phyloP scores from a whole-genome alignment of 441 rosid genomes.

The Theobroma grandiflorum region DNA sequence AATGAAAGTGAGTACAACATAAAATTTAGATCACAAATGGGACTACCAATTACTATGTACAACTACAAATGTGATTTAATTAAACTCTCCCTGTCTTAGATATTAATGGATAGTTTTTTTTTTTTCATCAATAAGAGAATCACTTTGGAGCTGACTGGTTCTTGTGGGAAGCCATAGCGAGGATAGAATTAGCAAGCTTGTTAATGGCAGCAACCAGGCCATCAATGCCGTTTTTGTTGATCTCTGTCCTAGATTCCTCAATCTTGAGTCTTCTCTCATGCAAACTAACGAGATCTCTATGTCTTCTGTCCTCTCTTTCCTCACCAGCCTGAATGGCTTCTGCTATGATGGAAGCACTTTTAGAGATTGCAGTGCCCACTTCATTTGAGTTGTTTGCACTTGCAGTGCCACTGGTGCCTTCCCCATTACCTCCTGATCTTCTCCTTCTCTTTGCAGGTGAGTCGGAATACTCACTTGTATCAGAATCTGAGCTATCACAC shows the following conservation, averaged over 20 bases:
- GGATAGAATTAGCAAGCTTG: conserved; percentile 82
- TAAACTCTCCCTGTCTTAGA: background rate
- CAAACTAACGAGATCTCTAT: conserved; percentile 64
- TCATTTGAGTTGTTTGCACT: conserved; percentile 45
- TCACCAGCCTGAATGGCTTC: conserved; percentile 75
- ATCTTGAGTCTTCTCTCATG: conserved; percentile 73
- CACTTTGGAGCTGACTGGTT: conserved; percentile 52
- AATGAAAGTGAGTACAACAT: conserved; percentile 18
- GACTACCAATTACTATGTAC: conserved; percentile 31
- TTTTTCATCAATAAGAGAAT: conserved; percentile 6
- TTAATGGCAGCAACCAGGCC: conserved; percentile 88
- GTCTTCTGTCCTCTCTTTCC: conserved; percentile 77
- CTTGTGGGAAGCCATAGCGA: conserved; percentile 71
- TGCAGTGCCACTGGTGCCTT: conserved; percentile 41
- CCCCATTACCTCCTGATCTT: conserved; percentile 38
- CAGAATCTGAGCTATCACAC: conserved; percentile 73
- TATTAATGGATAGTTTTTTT: background rate
- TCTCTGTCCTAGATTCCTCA: conserved; percentile 76
- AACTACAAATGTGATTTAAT: conserved; percentile 23
- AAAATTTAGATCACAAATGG: conserved; percentile 11
- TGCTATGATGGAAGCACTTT: conserved; percentile 80
- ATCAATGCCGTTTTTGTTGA: conserved; percentile 61
- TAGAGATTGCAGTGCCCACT: conserved; percentile 71
- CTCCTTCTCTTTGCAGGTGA: conserved; percentile 82
- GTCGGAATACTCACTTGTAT: conserved; percentile 78